Base-by-base conservation (phyloP, 495 filamentous ascomycete genomes). In the Penicillium mononematosum region DNA sequence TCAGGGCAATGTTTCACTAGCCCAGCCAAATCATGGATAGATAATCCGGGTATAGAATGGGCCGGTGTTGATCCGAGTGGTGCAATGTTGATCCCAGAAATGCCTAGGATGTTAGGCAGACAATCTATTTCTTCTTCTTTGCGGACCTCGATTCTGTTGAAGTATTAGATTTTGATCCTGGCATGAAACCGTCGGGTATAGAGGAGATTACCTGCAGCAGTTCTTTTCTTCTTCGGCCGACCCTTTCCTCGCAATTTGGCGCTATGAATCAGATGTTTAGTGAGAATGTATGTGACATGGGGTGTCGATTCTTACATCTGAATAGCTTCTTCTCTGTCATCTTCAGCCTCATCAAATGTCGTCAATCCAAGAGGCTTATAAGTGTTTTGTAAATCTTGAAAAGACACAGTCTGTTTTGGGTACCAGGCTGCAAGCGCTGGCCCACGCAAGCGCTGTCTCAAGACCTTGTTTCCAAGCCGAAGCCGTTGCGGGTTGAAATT, bases 211-310 rank as follows among this genome's bases (percentile, higher is more conserved):
- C 88, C 83, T 66, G 81, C 78, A 53, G 80, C 78, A 25, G 77
- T 84, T 70, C 78, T 83, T 77, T 93, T 94, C 84, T 96, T 97
- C 81, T 92, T 95, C 19, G 93, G 92, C 29, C 89, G 81, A 14
- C 88, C 89, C 75, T 98, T 98, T 47, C 92, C 94, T 70, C 89
- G 85, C 16, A 78, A 65, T 76, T 88, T 94, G 64, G 86, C 73
- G 60, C 85, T 90, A 63, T 36, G 12, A 20, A 36, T 60, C 3
- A 12, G 20, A 29, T 22, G 36, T 39, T 45, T 34, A 59, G 45
- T 36, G 29, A 2, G 8, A 25, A 5, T 17, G 16, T 25, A 32
- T 22, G 6, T 14, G 1, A 41, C n/a, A 5, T 38, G 10, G 10
- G 3, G 19, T 2, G 38, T 17, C 17, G 19, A 17, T n/a, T 64